Base-by-base conservation (phyloP, 2,329 filamentous ascomycete species). In the Apiospora malaysiana region DNA sequence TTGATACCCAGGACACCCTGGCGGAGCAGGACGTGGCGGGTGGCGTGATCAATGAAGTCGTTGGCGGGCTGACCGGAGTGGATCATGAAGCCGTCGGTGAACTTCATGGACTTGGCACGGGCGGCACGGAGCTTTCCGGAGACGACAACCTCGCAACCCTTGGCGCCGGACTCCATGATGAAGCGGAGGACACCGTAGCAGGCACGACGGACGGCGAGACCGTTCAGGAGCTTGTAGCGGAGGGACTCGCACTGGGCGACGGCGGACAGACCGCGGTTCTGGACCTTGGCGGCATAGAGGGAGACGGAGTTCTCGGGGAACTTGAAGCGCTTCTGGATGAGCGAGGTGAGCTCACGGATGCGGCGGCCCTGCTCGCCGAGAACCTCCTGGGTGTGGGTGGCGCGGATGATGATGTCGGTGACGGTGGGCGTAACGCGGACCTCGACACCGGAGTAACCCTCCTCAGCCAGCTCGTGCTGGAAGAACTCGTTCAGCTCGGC, bases 1-100 rank as follows among this genome's bases (percentile, higher is more conserved):
- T 99, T 99, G 90, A 99, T 99, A 89, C 96, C 96, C 78, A 99
- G 90, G 78, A 99, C 96, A 93, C 96, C 96, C 90, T 99, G 96
- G 88, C 97, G 94, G 86, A 99, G 95, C 78, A 99, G 94, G 81
- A 99, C 96, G 94, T 99, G 96, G 81, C 96, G 96, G 82, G 96
- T 98, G 80, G 97, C 97, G 82, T 88, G 90, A 90, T 99, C 96
- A 85, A 99, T 99, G 90, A 99, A 99, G 89, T 99, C 96, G 88
- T 97, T 95, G 83, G 95, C 96, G 83, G 96, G 96, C 87, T 99
- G 96, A 88, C 96, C 96, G 82, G 96, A 99, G 94, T 99, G 96
- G 88, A 99, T 99, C 96, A 99, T 99, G 94, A 99, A 99, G 85
- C 96, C 96, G 87, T 99, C 95, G 86, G 96, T 99, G 93, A 99